Evolutionary conservation across 148 eudicot genomes (phyloP), one percentile per base, ranked within the genome.

Genomic region (Amaranthus palmeri): DNA sequence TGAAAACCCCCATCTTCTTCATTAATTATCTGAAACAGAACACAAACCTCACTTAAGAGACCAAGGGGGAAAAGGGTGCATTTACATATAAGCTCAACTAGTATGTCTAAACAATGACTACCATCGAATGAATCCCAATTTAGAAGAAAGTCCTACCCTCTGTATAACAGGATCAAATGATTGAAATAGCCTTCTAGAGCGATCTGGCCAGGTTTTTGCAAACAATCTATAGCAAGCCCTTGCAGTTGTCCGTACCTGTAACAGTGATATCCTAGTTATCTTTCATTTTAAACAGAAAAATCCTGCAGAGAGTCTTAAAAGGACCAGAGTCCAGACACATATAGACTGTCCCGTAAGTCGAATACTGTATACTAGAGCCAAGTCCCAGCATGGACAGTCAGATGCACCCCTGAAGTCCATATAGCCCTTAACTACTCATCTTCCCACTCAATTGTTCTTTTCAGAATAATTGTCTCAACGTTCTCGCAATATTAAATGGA

Each of bases 151-250:
- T 36, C 45, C 17, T 86, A 95, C 99, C 87, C 99, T 88, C 80
- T 95, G 99, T 77, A 95, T 89, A 65, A 90, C 96, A 73, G 97
- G 93, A 79, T 95, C 99, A 66, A 95, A 95, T 57, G 90, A 85
- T 59, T 79, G 84, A 79, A 89, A 92, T 65, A 95, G 77, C 55
- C 96, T 87, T 54, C 92, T 83, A 36, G 99, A 88, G 77, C 96
- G 99, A 71, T 95, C 99, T 13, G 99, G 99, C 99, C 99, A 95
- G 65, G 99, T 95, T 83, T 81, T 95, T n/a, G 93, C 86, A 77
- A 92, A 95, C 92, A 95, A 79, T 79, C 99, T 85, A 78, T 90
- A 95, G 85, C 97, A 95, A 45, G 93, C 85, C 82, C 99, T 92
- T 65, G 99, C 99, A 84, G 92, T 90, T 76, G 97, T 86, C 55